Evolutionary conservation across 2,329 filamentous ascomycete genomes (phyloP), one percentile per base, ranked within the genome.

Genomic region (Colletotrichum lindemuthianum): DNA sequence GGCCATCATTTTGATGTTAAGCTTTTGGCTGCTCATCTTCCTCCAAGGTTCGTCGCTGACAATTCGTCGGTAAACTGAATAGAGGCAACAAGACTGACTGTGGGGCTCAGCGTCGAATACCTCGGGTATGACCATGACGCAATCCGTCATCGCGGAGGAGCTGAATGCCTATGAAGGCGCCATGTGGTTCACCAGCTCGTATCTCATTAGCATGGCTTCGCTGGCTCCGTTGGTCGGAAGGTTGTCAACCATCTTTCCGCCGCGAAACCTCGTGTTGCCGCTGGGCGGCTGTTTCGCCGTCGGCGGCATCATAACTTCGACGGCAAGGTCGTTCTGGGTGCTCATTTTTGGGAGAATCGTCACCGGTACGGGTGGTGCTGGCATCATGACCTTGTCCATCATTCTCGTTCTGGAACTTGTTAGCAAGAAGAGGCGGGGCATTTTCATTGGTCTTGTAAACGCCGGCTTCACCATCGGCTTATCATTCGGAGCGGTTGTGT

Each of bases 161-260:
- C 81, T 96, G 2, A 83, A 92, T 75, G 87, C 91, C 1, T 93
- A 92, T 71, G 87, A 89, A 60, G 81, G 88, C 59, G 88, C 88
- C 40, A 91, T 88, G 75, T 96, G 92, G 92, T 93, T 96, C 73
- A 93, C 90, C 8, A 92, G 90, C 37, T 83, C 90, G 2, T 96
- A 92, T 73, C 82, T 96, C 51, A 83, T 86, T 66, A 74, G 79
- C 69, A 82, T 83, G 84, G 92, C 84, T 34, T 84, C 82, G 11
- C 76, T 91, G 11, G 86, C 89, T 0, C 92, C 92, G 0, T 76
- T 96, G 2, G 84, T 87, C 43, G 92, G 92, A 7, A 88, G 92
- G 15, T 79, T 96, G 1, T 87, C 89, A 49, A 87, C 89, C 70
- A 87, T 96, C 32, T 95, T 96, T 75, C 87, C 89, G 0, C 86